A percentile compares a stretch with the other conserved stretches of the same genome.
Evolutionary conservation across 2,329 filamentous ascomycete species (phyloP).

Genomic region (Diatrype stigma): DNA sequence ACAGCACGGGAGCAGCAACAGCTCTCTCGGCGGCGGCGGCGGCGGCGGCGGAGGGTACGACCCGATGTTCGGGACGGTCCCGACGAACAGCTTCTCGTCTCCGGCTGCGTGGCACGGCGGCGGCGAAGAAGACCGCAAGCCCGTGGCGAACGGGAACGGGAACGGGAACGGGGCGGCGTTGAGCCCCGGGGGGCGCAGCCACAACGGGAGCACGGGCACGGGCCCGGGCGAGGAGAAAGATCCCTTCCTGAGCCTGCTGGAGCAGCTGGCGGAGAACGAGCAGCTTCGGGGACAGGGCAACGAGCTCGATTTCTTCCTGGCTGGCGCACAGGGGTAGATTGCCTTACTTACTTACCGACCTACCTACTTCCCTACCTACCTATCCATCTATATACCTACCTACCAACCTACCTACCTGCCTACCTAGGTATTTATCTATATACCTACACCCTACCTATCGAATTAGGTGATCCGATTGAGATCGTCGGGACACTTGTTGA

Average conservation of each 20-base stretch:
- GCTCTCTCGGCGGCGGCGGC: slow-evolving; percentile 27
- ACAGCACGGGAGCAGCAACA: no score
- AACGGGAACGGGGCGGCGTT: slow-evolving; percentile 21
- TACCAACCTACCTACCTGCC: no score
- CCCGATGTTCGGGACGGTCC: slow-evolving; percentile 55
- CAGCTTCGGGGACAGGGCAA: slow-evolving; percentile 62
- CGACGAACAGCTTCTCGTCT: slow-evolving; percentile 50
- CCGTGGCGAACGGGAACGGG: not conserved
- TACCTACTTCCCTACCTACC: no score
- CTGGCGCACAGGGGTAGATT: slow-evolving; percentile 22
- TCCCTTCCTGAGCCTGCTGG: slow-evolving; percentile 72
- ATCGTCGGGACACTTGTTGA: no score
- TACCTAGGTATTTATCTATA: no score
- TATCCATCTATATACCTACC: no score
- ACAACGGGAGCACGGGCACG: slow-evolving; percentile 45
- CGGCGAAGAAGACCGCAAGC: slow-evolving; percentile 21
- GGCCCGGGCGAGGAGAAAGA: slow-evolving; percentile 64
- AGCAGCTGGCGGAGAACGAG: slow-evolving; percentile 81
- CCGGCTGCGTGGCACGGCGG: slow-evolving; percentile 48
- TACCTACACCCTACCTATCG: no score
- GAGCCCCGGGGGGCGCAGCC: slow-evolving; percentile 46
- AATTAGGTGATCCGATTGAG: no score
- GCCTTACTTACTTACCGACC: no score
- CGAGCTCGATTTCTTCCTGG: slow-evolving; percentile 75
- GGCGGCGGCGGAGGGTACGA: slow-evolving; percentile 36